Conservation (phyloP, 257 asterid genomes). For the Solanum pennellii region DNA sequence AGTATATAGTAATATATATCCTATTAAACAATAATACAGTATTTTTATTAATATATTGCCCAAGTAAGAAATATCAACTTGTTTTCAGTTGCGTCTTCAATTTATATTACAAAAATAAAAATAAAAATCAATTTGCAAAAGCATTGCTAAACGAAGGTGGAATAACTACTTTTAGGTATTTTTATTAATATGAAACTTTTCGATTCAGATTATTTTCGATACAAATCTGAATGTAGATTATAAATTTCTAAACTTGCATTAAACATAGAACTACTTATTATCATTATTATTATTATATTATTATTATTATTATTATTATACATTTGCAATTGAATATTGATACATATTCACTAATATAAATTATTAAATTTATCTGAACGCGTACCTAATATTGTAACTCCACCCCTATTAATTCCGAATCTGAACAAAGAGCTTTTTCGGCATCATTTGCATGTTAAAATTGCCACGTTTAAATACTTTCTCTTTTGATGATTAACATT, state of each 20-base stretch:
- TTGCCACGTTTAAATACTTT: background rate
- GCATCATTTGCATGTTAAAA: background rate
- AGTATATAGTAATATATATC: background rate
- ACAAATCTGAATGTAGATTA: fast-evolving
- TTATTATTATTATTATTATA: too few species aligned
- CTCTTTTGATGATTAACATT: background rate
- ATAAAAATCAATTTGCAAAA: background rate
- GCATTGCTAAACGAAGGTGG: background rate
- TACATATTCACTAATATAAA: background rate
- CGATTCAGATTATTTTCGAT: too few species aligned
- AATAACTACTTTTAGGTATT: too few species aligned
- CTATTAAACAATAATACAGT: background rate
- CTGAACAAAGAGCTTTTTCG: background rate
- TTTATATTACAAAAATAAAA: too few species aligned
- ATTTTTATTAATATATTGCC: background rate
- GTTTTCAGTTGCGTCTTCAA: too few species aligned
- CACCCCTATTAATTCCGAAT: background rate
- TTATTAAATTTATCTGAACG: too few species aligned
- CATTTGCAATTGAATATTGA: too few species aligned
- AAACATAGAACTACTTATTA: too few species aligned
- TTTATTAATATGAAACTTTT: too few species aligned
- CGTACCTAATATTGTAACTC: background rate
- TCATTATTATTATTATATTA: too few species aligned
- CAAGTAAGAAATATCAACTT: background rate
- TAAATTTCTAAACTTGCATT: too few species aligned